These are phyloP conservation scores for Inosperma sp. DNA, from an alignment of 768 basidiomycete species.

Conservation along the genomic window DNA sequence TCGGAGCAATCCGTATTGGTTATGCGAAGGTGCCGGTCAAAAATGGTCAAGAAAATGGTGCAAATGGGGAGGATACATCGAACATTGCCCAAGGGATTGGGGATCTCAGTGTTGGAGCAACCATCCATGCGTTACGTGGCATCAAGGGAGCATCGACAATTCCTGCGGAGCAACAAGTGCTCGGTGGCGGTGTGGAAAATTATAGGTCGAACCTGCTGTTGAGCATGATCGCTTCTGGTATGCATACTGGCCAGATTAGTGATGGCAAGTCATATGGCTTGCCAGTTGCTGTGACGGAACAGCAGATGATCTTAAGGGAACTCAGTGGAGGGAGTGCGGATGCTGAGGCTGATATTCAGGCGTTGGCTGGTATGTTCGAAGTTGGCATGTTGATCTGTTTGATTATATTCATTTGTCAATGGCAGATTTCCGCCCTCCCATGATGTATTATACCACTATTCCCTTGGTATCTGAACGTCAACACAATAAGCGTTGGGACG, in stretches of 20 bases:
- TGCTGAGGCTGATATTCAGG: conserved; percentile 79
- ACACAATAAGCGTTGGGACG: conserved; percentile 88
- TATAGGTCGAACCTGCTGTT: conserved; percentile 88
- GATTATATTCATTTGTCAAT: conserved; percentile 5
- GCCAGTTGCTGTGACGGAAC: conserved; percentile 78
- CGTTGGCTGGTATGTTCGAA: conserved; percentile 71
- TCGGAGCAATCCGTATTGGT: conserved; percentile 94
- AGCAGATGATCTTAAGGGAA: conserved; percentile 96
- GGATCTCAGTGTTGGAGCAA: conserved; percentile 80
- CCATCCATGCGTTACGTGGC: conserved; percentile 80
- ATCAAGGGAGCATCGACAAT: conserved; percentile 92
- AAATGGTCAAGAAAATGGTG: conserved; percentile 61
- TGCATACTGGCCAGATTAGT: conserved; percentile 52
- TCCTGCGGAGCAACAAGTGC: conserved; percentile 89
- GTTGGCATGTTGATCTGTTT: neutral
- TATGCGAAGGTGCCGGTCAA: conserved; percentile 96
- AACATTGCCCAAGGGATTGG: conserved; percentile 77
- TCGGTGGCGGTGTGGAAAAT: conserved; percentile 89
- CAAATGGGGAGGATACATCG: conserved; percentile 58
- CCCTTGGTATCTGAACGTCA: conserved; percentile 83
- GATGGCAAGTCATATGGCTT: conserved; percentile 69
- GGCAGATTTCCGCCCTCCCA: conserved; percentile 85
- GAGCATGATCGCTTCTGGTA: conserved; percentile 79
- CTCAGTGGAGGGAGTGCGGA: conserved; percentile 72
- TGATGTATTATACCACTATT: conserved; percentile 95